phyloP scores from a whole-genome alignment of 495 filamentous ascomycete species.

The Neohortaea acidophila region DNA sequence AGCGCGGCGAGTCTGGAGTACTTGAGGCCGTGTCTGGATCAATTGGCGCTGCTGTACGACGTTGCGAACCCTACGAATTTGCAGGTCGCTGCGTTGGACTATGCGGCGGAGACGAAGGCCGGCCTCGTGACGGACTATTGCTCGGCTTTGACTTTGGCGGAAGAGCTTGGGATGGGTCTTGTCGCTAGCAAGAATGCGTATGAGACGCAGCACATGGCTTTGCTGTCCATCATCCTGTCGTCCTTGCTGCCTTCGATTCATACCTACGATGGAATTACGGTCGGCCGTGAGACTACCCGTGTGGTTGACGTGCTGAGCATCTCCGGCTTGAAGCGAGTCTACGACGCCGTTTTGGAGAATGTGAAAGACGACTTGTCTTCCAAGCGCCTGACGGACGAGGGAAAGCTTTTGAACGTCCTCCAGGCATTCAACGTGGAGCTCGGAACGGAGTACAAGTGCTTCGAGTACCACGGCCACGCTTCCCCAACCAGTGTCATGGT shows the following conservation, averaged over 20 bases:
- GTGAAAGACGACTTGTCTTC: constrained; percentile 31
- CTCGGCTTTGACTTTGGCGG: constrained; percentile 63
- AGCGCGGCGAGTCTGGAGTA: constrained; percentile 65
- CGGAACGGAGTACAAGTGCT: constrained; percentile 78
- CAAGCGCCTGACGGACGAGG: constrained; percentile 56
- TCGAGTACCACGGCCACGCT: constrained; percentile 85
- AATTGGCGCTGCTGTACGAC: constrained; percentile 74
- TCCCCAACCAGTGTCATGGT: constrained; percentile 67
- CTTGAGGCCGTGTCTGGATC: constrained; percentile 72
- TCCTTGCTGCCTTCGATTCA: constrained; percentile 71
- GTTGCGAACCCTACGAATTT: constrained; percentile 83
- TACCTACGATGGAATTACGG: constrained; percentile 78
- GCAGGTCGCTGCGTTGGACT: constrained; percentile 88
- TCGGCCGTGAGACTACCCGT: constrained; percentile 69
- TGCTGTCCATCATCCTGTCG: constrained; percentile 74
- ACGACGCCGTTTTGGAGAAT: constrained; percentile 48
- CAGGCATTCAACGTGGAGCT: constrained; percentile 79
- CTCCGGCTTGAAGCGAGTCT: constrained; percentile 50
- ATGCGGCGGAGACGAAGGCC: constrained; percentile 44
- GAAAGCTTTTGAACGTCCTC: constrained; percentile 59
- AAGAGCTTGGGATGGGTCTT: constrained; percentile 78
- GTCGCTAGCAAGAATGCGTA: constrained; percentile 73
- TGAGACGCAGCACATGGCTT: constrained; percentile 88
- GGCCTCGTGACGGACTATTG: constrained; percentile 79
- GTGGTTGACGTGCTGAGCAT: constrained; percentile 75